Evolutionary conservation across 768 basidiomycete genomes (phyloP), one percentile per base, ranked within the genome.

Genomic region (Psilocybe sp.): DNA sequence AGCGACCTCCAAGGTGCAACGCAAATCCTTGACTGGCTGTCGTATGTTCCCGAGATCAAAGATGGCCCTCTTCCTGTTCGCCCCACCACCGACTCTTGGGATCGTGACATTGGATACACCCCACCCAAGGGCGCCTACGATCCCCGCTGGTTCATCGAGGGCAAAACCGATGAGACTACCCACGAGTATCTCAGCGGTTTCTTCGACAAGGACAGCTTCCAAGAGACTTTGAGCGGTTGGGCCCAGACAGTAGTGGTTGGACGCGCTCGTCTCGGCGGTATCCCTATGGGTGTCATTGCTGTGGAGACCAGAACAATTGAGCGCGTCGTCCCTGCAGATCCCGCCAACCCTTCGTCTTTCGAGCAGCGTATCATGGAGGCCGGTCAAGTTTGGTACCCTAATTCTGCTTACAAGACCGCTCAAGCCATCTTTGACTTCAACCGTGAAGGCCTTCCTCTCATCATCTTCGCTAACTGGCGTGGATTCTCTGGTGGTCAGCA

Each of bases 321-420:
- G 69, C 90, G 95, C 28, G 77, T 98, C 41, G 89, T 98, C 35
- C 95, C 97, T 31, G 97, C 97, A 38, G 97, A 99, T 60, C 97
- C 97, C 11, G 97, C 97, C 46, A 99, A 98, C 69, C 89, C 96
- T 3, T 78, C 88, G 12, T 98, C 96, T 6, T 92, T 95, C 67
- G 97, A 99, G 68, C 95, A 95, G 63, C 87, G 87, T 59, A 93
- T 98, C 68, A 96, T 98, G 87, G 95, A 98, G 66, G 97, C 97
- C n/a, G 97, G 97, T 58, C 93, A 96, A 69, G 97, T 98, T 19
- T 99, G 97, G 97, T 98, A 98, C 68, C 97, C 97, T 33, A 98
- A 99, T 70, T 96, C 93, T 5, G 95, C 97, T 5, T 95, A 97
- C 77, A 99, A 99, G 80, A 99, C 97, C 7, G 97, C 95, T 7